Conservation (phyloP, 495 filamentous ascomycete genomes). For the Hyaloscypha finlandica region DNA sequence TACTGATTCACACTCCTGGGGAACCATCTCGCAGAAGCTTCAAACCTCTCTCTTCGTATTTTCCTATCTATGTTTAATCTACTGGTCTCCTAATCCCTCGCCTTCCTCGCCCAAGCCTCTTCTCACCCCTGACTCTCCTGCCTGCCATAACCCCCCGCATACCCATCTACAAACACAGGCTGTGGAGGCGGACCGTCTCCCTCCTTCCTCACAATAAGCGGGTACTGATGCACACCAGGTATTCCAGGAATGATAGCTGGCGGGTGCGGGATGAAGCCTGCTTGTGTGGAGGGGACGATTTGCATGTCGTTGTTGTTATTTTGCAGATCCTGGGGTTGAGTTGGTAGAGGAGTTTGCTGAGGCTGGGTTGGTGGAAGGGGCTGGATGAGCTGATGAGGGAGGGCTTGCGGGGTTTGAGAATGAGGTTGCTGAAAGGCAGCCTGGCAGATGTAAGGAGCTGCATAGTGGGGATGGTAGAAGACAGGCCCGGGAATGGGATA, state of each 20-base stretch:
- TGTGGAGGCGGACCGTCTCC: background rate
- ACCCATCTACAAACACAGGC: background rate
- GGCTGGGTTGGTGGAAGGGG: too few relatives aligned
- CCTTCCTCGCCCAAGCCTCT: too few relatives aligned
- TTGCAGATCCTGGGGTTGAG: too few relatives aligned
- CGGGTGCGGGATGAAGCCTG: background rate
- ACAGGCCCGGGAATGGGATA: background rate
- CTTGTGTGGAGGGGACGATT: background rate
- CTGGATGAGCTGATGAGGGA: too few relatives aligned
- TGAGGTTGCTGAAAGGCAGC: background rate
- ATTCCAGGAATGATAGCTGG: background rate
- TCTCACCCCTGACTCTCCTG: too few relatives aligned
- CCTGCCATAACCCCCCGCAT: background rate
- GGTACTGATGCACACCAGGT: background rate
- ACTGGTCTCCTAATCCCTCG: too few relatives aligned
- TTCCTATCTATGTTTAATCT: too few relatives aligned
- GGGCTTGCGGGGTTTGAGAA: too few relatives aligned
- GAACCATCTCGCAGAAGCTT: too few relatives aligned
- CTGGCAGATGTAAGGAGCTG: background rate
- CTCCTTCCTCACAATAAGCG: background rate
- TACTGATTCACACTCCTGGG: too few relatives aligned
- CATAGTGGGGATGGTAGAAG: background rate
- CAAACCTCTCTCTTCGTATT: too few relatives aligned
- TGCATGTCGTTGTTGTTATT: background rate
- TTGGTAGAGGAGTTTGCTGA: too few relatives aligned